Base-by-base conservation (phyloP, 495 filamentous ascomycete species). In the Penicillium crystallinum region DNA sequence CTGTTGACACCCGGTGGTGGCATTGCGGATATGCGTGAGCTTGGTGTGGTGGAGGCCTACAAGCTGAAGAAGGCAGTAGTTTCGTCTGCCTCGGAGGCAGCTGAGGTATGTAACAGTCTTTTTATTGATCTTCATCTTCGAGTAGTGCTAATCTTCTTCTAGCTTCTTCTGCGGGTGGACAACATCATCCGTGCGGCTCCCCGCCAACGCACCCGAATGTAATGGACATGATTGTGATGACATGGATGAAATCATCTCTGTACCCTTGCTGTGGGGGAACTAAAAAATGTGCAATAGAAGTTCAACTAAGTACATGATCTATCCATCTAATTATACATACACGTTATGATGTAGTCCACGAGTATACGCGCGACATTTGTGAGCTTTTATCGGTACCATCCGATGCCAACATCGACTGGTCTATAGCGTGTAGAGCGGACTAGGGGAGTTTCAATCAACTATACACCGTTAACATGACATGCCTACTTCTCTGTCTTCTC, bases 41-140 rank as follows among this genome's bases (percentile, higher is more conserved):
- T 95, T 48, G 95, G 93, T 19, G 91, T 98, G n/a, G 87, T 98
- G 63, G 93, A 98, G 74, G 95, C 90, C 63, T 98, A 97, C 77
- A 97, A 98, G 78, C 73, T 98, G 66, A 98, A 98, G 81, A 86
- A 85, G 67, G 93, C 93, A 12, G 93, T 98, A 50, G 93, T 98
- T 31, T 89, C 85, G 21, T 96, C 90, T 49, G 93, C 93, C 11
- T 91, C 88, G 19, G 93, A 98, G 73, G 93, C 93, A 30, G 92
- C 93, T 49, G 95, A 98, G 81, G 91, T 96, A 77, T 62, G 19
- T 52, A 15, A 22, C 43, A 46, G 4, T 4, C 29, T 7, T 8
- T 36, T 17, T 51, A 12, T 39, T 42, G 5, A 17, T 14, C 17
- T 22, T 18, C 41, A 9, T 25, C 37, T 21, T 2, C 8, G 14